A percentile compares a stretch with the other conserved stretches of the same genome.
These are phyloP conservation scores for Cyclotella baltica DNA, from an alignment of 108 stramenopile species.

Conservation along the genomic window DNA sequence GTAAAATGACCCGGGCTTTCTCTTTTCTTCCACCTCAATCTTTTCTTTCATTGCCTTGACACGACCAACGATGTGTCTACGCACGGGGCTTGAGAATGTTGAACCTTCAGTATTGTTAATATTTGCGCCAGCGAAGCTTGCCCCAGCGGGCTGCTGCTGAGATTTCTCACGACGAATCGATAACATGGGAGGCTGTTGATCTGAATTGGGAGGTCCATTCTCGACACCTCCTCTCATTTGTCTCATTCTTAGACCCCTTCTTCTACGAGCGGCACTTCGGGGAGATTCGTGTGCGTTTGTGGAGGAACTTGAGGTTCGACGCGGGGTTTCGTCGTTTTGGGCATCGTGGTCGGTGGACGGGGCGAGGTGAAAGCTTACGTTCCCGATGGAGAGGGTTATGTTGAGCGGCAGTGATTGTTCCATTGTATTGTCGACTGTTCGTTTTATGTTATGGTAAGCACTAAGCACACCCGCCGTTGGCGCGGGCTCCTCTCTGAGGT, in stretches of 20 bases:
- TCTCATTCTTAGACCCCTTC: too few species aligned
- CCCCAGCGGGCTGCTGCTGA: not conserved
- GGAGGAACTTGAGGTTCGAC: not conserved
- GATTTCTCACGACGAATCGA: too few species aligned
- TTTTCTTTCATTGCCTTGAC: slow-evolving; percentile 31
- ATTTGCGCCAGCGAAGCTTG: not conserved
- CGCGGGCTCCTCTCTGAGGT: too few species aligned
- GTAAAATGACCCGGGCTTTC: not conserved
- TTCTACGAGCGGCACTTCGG: slow-evolving; percentile 4
- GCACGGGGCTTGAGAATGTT: slow-evolving; percentile 11
- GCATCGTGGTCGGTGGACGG: not conserved
- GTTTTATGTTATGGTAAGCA: not conserved
- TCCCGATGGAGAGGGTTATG: slow-evolving; percentile 26
- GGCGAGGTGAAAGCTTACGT: slow-evolving; percentile 28
- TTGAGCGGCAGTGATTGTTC: not conserved
- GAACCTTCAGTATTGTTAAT: not conserved
- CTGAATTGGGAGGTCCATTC: too few species aligned
- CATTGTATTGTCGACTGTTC: not conserved
- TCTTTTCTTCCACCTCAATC: slow-evolving; percentile 9
- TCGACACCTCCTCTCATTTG: too few species aligned
- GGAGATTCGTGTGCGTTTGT: not conserved
- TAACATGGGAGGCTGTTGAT: too few species aligned
- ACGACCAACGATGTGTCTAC: slow-evolving; percentile 14
- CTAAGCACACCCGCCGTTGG: too few species aligned
- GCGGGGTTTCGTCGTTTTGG: not conserved